These are phyloP conservation scores for Coprinopsis sp. DNA, from an alignment of 768 basidiomycete genomes.

Conservation along the genomic window DNA sequence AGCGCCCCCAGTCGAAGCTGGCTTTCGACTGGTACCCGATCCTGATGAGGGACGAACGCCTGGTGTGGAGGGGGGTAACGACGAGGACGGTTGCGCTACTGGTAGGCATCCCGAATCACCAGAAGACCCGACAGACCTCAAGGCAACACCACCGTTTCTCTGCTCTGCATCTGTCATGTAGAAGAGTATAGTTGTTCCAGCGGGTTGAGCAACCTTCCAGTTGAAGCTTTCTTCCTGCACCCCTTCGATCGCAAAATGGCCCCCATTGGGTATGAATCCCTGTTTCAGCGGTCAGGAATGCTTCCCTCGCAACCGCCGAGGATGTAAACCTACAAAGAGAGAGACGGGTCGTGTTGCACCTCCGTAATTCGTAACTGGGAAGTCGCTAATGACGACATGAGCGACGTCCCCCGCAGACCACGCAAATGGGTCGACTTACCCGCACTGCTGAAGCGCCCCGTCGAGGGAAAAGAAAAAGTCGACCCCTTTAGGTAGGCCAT, in stretches of 20 bases:
- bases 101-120: constrained; percentile 19
- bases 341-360: constrained; percentile 22
- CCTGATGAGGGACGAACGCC: neutral
- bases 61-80: constrained; percentile 1
- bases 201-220: constrained; percentile 23
- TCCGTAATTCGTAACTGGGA: constrained; percentile 20
- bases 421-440: constrained; percentile 15
- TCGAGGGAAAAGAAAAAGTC: constrained; percentile 26
- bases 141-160: constrained; percentile 20
- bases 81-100: constrained; percentile 3
- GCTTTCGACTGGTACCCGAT: constrained; percentile 1
- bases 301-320: neutral
- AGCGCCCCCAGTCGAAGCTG: neutral
- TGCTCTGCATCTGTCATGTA: constrained; percentile 20
- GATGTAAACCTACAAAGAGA: constrained; percentile 17
- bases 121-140: constrained; percentile 18
- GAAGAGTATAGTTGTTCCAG: constrained; percentile 21
- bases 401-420: neutral
- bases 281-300: constrained; percentile 1
- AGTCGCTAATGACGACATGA: constrained; percentile 16
- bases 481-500: too few species aligned
- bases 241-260: constrained; percentile 18
- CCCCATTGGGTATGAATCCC: constrained; percentile 22
- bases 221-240: constrained; percentile 16
- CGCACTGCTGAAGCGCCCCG: constrained; percentile 21